These are phyloP conservation scores for Xerocomus minutiporus DNA, from an alignment of 1,284 basidiomycete genomes.

Conservation along the genomic window DNA sequence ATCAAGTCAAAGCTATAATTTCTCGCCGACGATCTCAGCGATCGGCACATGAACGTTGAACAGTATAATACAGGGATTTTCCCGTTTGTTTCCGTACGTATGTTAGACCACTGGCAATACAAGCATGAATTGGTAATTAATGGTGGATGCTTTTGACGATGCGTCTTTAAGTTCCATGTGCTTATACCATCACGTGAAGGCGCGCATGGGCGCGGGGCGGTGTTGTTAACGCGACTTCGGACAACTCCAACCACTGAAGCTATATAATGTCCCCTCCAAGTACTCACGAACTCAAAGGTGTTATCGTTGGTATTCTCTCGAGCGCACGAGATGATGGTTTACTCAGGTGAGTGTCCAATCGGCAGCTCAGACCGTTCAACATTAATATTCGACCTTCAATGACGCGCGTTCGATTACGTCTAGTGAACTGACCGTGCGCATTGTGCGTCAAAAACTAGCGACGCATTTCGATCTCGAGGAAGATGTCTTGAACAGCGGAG, in stretches of 20 bases:
- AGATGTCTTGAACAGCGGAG: slow-evolving; percentile 38
- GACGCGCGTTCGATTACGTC: slow-evolving; percentile 4
- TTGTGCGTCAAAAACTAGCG: slow-evolving; percentile 46
- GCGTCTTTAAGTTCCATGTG: not conserved
- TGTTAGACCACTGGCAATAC: not conserved
- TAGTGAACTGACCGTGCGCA: slow-evolving; percentile 47
- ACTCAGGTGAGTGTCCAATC: slow-evolving; percentile 23
- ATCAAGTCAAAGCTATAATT: slow-evolving; percentile 40
- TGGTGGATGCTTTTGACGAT: too few species aligned
- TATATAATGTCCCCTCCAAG: slow-evolving; percentile 13
- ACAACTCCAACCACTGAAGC: not conserved
- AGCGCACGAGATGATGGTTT: slow-evolving; percentile 25
- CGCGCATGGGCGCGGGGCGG: too few species aligned
- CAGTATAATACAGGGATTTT: not conserved
- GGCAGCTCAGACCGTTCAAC: not conserved
- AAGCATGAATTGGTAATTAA: not conserved
- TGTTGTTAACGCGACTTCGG: too few species aligned
- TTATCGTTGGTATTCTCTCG: slow-evolving; percentile 26
- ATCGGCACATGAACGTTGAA: not conserved
- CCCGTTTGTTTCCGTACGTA: not conserved
- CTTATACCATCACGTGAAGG: not conserved
- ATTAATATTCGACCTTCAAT: not conserved
- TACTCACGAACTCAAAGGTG: slow-evolving; percentile 18
- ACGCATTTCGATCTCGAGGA: slow-evolving; percentile 36
- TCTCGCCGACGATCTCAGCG: not conserved